Evolutionary conservation across 331 rosid species (phyloP), one percentile per base, ranked within the genome.

Genomic region (Acacia concinna): DNA sequence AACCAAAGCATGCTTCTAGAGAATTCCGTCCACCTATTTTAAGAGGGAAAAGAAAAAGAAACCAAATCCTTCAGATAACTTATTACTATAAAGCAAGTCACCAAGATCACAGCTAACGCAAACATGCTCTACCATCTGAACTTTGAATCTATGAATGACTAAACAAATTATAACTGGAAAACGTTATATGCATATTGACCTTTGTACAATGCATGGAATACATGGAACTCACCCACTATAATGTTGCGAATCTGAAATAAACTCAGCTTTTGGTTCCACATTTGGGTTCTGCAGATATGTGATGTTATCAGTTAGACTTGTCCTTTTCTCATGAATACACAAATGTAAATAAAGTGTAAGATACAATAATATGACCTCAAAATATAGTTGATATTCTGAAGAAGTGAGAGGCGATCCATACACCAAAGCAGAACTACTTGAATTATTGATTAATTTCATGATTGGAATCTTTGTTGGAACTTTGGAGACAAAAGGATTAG

Each of bases 1-100:
- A 95, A 82, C 96, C 99, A 95, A 85, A 93, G 86, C 94, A 91
- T 87, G 89, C 86, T 86, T 85, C 97, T 85, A 40, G 62, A 80
- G 56, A 95, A 95, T 64, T 88, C 89, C 56, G 84, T 86, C 98
- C 97, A 95, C 87, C 98, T 95, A 78, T 81, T 77, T 30, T 6
- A 30, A 40, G 31, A 18, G 37, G 68, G 35, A 28, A 4, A 52
- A 77, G 20, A 8, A 2, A 15, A 17, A 3, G 5, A 13, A 54
- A 10, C 6, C 10, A 13, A 14, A 60, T 27, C 3, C 78, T 23
- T 68, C 32, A 52, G 74, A 82, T 18, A 76, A 60, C 41, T 8
- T 20, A 44, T 43, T n/a, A 47, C 40, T 4, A n/a, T n/a, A n/a
- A 79, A 38, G 66, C 31, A 25, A 63, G 62, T 59, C 41, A 38